Conservation (phyloP, 331 rosid genomes). For the Dryas integrifolia region DNA sequence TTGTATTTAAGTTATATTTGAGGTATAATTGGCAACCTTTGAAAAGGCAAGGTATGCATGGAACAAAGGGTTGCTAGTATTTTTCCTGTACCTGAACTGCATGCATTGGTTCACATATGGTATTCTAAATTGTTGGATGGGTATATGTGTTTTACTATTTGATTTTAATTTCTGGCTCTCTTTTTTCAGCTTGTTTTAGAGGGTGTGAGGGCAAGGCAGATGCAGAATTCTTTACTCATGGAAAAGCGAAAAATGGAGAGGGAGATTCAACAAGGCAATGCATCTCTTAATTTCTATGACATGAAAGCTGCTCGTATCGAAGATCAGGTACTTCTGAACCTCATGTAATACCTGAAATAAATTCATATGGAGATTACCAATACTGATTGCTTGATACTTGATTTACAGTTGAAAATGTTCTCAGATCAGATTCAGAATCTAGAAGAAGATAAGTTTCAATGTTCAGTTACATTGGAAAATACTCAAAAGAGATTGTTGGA, state of each 20-base stretch:
- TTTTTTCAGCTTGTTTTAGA: slow-evolving; percentile 82
- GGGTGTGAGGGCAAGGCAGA: slow-evolving; percentile 71
- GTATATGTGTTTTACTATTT: neutral
- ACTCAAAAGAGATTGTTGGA: slow-evolving; percentile 63
- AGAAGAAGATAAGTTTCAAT: slow-evolving; percentile 53
- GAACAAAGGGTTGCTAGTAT: neutral
- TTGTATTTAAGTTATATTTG: neutral
- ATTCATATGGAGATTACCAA: neutral
- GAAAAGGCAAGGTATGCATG: neutral
- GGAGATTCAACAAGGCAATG: slow-evolving; percentile 68
- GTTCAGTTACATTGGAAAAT: slow-evolving; percentile 51
- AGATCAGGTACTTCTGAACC: slow-evolving; percentile 64
- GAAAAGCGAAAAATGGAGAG: slow-evolving; percentile 58
- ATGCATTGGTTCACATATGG: neutral
- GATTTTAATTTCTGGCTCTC: slow-evolving; percentile 4
- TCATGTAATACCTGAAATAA: neutral
- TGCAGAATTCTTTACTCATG: slow-evolving; percentile 54
- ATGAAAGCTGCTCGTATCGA: slow-evolving; percentile 67
- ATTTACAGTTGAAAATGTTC: slow-evolving; percentile 64
- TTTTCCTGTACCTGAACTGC: neutral
- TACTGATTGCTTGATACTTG: slow-evolving; percentile 27
- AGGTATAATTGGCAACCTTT: neutral
- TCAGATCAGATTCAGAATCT: slow-evolving; percentile 65
- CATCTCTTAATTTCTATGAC: slow-evolving; percentile 61
- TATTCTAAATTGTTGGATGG: neutral